Evolutionary conservation across 2,329 filamentous ascomycete genomes (phyloP).

Genomic region (Penicillium decumbens): DNA sequence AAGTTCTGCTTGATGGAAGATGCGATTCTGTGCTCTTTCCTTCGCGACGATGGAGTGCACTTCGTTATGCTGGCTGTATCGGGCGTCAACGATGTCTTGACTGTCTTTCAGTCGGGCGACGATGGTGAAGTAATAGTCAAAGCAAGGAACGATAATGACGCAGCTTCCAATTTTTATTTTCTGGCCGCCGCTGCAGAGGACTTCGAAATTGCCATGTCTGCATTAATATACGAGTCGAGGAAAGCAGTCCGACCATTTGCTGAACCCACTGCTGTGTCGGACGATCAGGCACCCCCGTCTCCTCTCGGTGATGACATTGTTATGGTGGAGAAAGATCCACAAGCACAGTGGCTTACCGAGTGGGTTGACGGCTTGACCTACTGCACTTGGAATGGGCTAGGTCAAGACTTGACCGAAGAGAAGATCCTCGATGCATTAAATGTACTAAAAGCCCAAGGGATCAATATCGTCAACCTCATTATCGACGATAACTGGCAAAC

Average conservation of each 20-base stretch:
- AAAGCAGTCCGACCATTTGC: constrained; percentile 49
- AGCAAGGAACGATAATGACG: constrained; percentile 64
- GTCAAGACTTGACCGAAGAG: constrained; percentile 73
- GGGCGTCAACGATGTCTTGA: constrained; percentile 65
- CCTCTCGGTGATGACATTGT: constrained; percentile 41
- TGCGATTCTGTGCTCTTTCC: constrained; percentile 71
- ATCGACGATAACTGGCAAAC: constrained; percentile 98
- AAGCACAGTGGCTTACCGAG: constrained; percentile 65
- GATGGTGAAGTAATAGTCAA: constrained; percentile 65
- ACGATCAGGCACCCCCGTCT: constrained; percentile 26
- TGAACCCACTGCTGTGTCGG: constrained; percentile 7
- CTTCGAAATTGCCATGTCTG: constrained; percentile 71
- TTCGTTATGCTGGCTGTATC: constrained; percentile 75
- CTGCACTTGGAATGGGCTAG: constrained; percentile 94
- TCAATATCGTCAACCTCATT: constrained; percentile 79
- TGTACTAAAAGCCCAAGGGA: constrained; percentile 62
- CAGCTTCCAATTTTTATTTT: constrained; percentile 55
- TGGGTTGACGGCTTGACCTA: constrained; percentile 94
- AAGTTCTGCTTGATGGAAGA: constrained; percentile 69
- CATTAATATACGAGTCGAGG: constrained; percentile 83
- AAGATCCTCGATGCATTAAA: constrained; percentile 74
- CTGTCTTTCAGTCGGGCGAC: constrained; percentile 61
- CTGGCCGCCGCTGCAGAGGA: constrained; percentile 66
- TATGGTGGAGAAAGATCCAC: constrained; percentile 39
- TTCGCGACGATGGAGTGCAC: constrained; percentile 66